Percentiles rank a stretch among this genome's conserved stretches.
phyloP scores from a whole-genome alignment of 73 alveolate genomes.

The Blepharisma stoltei region DNA sequence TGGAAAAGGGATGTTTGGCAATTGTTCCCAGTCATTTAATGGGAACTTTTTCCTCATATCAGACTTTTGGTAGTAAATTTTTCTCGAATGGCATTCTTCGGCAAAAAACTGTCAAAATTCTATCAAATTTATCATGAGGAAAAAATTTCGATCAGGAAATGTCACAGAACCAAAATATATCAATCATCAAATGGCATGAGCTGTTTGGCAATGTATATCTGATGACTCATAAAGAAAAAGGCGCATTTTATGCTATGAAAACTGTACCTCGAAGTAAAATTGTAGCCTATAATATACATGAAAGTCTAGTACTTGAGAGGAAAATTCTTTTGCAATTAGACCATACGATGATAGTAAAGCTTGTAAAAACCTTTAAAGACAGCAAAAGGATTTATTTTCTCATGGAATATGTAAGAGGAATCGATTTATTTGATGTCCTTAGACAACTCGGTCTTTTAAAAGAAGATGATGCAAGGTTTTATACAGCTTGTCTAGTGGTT shows the following conservation, averaged over 20 bases:
- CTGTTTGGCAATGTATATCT: constrained; percentile 67
- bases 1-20: constrained; percentile 76
- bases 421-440: constrained; percentile 52
- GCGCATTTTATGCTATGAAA: constrained; percentile 70
- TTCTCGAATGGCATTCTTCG: no score
- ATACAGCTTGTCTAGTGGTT: constrained; percentile 58
- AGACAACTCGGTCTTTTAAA: constrained; percentile 49
- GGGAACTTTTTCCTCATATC: no score
- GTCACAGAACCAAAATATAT: no score
- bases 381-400: constrained; percentile 55
- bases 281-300: constrained; percentile 19
- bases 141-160: no score
- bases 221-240: constrained; percentile 47
- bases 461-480: constrained; percentile 60
- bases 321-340: constrained; percentile 58
- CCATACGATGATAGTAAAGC: constrained; percentile 80
- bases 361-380: constrained; percentile 70
- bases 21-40: no score
- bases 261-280: constrained; percentile 23
- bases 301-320: constrained; percentile 48
- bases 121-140: no score
- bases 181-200: no score
- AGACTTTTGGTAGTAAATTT: no score
- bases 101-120: no score
- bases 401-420: constrained; percentile 67